A percentile compares a stretch with the other conserved stretches of the same genome.
Evolutionary conservation across 2,329 filamentous ascomycete genomes (phyloP).

Genomic region (Metarhizium humberi): DNA sequence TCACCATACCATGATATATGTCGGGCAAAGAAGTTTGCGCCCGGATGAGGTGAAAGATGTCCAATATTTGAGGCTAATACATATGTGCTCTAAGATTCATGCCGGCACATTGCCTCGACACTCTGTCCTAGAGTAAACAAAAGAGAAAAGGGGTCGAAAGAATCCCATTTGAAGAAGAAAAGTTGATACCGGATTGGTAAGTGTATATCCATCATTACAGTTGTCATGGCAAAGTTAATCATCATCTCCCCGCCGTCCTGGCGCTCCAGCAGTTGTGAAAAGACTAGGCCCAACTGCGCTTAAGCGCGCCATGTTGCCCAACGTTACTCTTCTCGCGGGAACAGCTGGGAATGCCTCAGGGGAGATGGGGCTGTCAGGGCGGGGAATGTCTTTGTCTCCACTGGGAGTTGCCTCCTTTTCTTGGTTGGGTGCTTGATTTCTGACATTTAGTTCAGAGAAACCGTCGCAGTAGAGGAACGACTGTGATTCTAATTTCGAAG

Average conservation of each 20-base stretch:
- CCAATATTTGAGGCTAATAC: neutral
- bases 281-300: conserved; percentile 21
- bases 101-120: neutral
- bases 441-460: neutral
- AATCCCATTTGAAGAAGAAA: neutral
- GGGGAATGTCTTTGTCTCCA: conserved; percentile 21
- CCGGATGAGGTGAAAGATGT: neutral
- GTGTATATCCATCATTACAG: neutral
- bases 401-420: conserved; percentile 7
- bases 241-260: conserved; percentile 33
- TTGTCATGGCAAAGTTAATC: conserved; percentile 13
- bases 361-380: conserved; percentile 32
- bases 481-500: conserved; percentile 11
- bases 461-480: conserved; percentile 2
- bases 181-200: neutral
- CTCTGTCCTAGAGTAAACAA: neutral
- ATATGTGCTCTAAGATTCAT: neutral
- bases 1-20: neutral
- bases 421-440: neutral
- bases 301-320: conserved; percentile 28
- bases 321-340: conserved; percentile 13
- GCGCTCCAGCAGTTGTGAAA: conserved; percentile 15
- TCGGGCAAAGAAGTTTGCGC: neutral
- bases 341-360: conserved; percentile 20
- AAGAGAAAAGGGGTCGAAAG: neutral